A percentile compares a stretch with the other conserved stretches of the same genome.
Evolutionary conservation across 306 rosid genomes (phyloP).

Genomic region (Rosa lucieae): DNA sequence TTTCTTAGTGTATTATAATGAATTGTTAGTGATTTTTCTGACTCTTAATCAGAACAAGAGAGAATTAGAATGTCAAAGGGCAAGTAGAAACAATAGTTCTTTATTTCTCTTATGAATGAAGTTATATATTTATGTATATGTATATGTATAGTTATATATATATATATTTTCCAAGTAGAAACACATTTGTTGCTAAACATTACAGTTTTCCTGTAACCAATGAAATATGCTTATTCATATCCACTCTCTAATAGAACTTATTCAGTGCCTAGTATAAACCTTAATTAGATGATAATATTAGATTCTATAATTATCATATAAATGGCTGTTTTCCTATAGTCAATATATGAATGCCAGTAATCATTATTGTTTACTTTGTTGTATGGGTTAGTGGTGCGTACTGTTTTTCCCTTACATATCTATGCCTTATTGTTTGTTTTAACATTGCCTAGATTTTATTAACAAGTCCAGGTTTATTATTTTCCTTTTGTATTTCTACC

Average conservation of each 20-base stretch:
- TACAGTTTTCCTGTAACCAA: background rate
- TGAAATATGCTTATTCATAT: background rate
- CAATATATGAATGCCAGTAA: background rate
- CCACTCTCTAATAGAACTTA: background rate
- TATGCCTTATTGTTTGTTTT: background rate
- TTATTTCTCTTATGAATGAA: background rate
- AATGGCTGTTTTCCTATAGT: background rate
- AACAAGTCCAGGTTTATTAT: background rate
- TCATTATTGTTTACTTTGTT: background rate
- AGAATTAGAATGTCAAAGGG: background rate
- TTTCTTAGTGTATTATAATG: background rate
- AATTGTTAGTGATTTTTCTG: background rate
- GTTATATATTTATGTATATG: no score
- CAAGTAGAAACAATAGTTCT: background rate
- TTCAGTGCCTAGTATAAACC: background rate
- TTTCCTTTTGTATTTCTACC: background rate
- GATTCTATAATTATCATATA: background rate
- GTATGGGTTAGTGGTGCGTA: background rate
- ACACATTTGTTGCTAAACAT: background rate
- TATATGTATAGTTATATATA: no score
- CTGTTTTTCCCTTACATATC: background rate
- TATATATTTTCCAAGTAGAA: no score
- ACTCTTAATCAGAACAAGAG: background rate
- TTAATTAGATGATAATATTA: background rate
- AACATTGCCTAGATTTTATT: background rate